Evolutionary conservation across 192 early-diverging fungal genomes (phyloP).

Genomic region (Coemansia sp.): DNA sequence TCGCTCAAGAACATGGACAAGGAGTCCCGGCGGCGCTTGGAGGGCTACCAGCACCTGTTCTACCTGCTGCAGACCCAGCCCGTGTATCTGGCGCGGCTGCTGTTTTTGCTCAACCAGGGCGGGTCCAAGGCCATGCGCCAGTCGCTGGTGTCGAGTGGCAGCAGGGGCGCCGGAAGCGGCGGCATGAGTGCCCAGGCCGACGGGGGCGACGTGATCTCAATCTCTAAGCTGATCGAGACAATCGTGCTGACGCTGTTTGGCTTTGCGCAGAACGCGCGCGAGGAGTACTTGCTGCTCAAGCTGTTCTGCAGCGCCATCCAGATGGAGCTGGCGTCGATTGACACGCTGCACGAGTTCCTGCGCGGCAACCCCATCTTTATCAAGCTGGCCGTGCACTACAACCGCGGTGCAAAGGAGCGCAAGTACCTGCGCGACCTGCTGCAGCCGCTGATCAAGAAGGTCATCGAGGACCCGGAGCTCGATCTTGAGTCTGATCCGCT

Average conservation of each 20-base stretch:
- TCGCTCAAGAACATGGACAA: constrained; percentile 83
- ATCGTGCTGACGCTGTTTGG: constrained; percentile 92
- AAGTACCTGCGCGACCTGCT: constrained; percentile 84
- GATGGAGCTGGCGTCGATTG: constrained; percentile 83
- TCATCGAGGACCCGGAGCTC: constrained; percentile 71
- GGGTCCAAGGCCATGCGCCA: constrained; percentile 52
- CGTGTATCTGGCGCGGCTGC: constrained; percentile 78
- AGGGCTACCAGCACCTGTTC: constrained; percentile 90
- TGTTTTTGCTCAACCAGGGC: constrained; percentile 88
- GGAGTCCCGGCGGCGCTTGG: constrained; percentile 69
- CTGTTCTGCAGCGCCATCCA: constrained; percentile 87
- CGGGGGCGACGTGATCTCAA: constrained; percentile 35
- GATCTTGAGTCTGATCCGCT: constrained; percentile 91
- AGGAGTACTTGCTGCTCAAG: constrained; percentile 94
- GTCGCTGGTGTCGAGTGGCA: constrained; percentile 20
- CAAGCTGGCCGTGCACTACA: constrained; percentile 93
- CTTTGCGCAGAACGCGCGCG: constrained; percentile 94
- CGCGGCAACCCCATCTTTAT: constrained; percentile 96
- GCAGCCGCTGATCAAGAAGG: constrained; percentile 73
- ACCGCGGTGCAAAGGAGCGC: constrained; percentile 92
- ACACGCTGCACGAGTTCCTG: constrained; percentile 85
- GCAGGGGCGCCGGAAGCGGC: neutral
- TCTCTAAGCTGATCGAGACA: constrained; percentile 78
- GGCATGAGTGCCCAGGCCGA: constrained; percentile 5
- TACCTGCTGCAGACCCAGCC: constrained; percentile 98